These are phyloP conservation scores for Lithohypha guttulata DNA, from an alignment of 2,329 filamentous ascomycete species.

Conservation along the genomic window DNA sequence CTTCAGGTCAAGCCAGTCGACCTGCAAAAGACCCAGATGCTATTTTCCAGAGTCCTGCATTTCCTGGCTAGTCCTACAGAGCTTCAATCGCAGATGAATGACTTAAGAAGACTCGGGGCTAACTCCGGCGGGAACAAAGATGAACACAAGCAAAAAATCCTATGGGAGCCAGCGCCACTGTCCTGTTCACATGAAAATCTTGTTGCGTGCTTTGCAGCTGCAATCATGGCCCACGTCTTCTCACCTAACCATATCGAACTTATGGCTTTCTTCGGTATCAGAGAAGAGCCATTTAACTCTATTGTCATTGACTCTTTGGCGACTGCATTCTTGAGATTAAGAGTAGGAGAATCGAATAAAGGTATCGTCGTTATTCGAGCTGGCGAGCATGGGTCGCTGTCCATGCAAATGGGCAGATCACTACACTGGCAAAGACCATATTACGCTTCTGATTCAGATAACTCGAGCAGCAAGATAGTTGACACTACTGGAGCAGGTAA, in stretches of 20 bases:
- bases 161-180: conserved; percentile 23
- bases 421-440: conserved; percentile 19
- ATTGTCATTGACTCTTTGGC: conserved; percentile 10
- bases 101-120: not conserved
- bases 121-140: no score
- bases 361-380: not conserved
- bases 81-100: not conserved
- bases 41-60: not conserved
- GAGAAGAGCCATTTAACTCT: conserved; percentile 26
- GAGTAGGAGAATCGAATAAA: not conserved
- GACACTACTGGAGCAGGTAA: conserved; percentile 31
- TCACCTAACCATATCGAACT: conserved; percentile 32
- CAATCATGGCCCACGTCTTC: conserved; percentile 25
- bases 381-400: not conserved
- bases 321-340: not conserved
- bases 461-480: conserved; percentile 18
- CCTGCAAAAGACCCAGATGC: not conserved
- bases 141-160: conserved; percentile 12
- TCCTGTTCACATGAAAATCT: conserved; percentile 21
- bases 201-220: conserved; percentile 15
- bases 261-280: conserved; percentile 22
- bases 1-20: conserved; percentile 8
- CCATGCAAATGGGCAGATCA: not conserved
- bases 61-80: not conserved
- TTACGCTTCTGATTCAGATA: conserved; percentile 10